Conservation (phyloP, 495 filamentous ascomycete genomes). For the Usnea hakonensis region DNA sequence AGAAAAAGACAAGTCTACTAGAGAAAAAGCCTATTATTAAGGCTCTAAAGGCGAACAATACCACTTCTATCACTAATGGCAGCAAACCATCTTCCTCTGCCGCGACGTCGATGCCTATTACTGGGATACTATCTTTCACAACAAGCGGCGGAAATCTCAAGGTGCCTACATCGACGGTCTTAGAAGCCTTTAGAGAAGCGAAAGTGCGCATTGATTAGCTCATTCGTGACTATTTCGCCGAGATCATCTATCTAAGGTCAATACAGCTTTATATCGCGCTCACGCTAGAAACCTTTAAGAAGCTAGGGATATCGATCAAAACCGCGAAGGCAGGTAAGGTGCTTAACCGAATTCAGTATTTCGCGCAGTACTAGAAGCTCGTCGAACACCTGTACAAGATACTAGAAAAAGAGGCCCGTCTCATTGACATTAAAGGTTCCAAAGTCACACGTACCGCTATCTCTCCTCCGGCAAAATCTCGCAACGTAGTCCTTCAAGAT, state of each 20-base stretch:
- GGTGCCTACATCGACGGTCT: conserved; percentile 18
- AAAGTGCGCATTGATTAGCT: conserved; percentile 35
- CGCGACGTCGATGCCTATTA: no score
- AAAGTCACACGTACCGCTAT: conserved; percentile 37
- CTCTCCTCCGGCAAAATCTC: conserved; percentile 29
- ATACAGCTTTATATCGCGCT: conserved; percentile 35
- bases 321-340: conserved; percentile 29
- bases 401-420: conserved; percentile 35
- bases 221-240: conserved; percentile 33
- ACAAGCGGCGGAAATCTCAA: no score
- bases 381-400: conserved; percentile 36
- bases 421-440: conserved; percentile 32
- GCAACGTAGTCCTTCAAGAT: conserved; percentile 31
- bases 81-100: no score
- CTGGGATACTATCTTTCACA: no score
- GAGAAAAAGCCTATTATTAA: no score
- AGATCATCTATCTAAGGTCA: conserved; percentile 24
- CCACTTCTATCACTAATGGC: no score
- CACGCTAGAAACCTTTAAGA: conserved; percentile 39
- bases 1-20: no score
- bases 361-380: conserved; percentile 30
- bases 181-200: conserved; percentile 28
- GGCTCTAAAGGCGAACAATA: no score
- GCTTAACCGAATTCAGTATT: conserved; percentile 30
- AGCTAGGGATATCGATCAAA: conserved; percentile 33